These are phyloP conservation scores for Penicillium bialowiezense DNA, from an alignment of 495 filamentous ascomycete species.

Conservation along the genomic window DNA sequence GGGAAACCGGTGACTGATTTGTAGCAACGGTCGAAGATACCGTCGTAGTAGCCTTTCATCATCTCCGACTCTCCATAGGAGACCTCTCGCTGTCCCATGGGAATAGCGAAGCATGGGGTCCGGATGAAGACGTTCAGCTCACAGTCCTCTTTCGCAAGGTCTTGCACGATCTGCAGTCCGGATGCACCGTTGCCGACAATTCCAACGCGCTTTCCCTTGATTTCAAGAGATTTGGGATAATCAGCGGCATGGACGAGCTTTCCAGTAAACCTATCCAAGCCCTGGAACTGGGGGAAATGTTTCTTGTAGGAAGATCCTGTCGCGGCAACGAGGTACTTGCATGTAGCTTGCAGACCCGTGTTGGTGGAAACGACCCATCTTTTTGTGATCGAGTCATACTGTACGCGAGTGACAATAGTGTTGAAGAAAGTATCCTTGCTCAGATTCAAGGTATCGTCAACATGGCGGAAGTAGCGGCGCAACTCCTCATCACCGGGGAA, in stretches of 20 bases:
- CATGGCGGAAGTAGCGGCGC: conserved; percentile 38
- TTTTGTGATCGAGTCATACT: conserved; percentile 31
- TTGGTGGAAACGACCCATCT: conserved; percentile 44
- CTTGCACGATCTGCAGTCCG: conserved; percentile 52
- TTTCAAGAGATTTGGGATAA: conserved; percentile 1
- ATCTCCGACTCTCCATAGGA: conserved; percentile 39
- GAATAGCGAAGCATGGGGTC: conserved; percentile 30
- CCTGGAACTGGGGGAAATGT: conserved; percentile 31
- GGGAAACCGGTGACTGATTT: conserved; percentile 44
- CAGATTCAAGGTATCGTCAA: conserved; percentile 31
- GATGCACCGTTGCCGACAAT: conserved; percentile 48
- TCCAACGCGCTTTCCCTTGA: conserved; percentile 42
- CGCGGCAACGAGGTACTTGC: conserved; percentile 43
- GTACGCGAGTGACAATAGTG: conserved; percentile 39
- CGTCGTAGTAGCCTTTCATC: conserved; percentile 41
- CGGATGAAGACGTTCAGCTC: conserved; percentile 30
- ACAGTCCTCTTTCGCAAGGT: conserved; percentile 47
- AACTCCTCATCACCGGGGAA: conserved; percentile 48
- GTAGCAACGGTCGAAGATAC: conserved; percentile 29
- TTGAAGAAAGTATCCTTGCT: conserved; percentile 47
- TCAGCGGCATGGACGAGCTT: conserved; percentile 16
- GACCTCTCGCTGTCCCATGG: conserved; percentile 38
- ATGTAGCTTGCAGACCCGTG: conserved; percentile 38
- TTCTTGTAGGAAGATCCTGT: conserved; percentile 25
- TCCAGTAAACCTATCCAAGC: conserved; percentile 38